Conservation (phyloP, 208 protist species). For the Trypanosoma cruzi region DNA sequence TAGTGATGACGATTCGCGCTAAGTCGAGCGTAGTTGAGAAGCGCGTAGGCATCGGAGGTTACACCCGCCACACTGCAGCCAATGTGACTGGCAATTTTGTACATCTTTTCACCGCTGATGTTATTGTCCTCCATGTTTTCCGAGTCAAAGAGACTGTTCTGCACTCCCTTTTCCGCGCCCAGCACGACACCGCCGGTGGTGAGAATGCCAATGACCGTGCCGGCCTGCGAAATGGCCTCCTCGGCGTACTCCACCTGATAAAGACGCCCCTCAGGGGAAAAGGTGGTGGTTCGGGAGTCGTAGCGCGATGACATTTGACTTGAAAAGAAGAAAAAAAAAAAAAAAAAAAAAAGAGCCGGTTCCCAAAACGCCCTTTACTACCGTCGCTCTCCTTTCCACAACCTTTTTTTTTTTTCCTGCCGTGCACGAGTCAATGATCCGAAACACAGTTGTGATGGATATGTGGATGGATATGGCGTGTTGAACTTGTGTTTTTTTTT, state of each 20-base stretch:
- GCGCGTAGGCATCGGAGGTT: slow-evolving; percentile 98
- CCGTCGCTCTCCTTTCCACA: too few species aligned
- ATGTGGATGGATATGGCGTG: slow-evolving; percentile 7
- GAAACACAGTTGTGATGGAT: too few species aligned
- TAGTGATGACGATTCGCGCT: slow-evolving; percentile 94
- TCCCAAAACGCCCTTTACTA: too few species aligned
- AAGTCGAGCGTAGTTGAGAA: slow-evolving; percentile 97
- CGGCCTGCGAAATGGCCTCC: slow-evolving; percentile 98
- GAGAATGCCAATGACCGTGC: slow-evolving; percentile 97
- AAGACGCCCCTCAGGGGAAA: slow-evolving; percentile 97
- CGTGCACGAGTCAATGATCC: background rate
- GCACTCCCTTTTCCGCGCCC: slow-evolving; percentile 97
- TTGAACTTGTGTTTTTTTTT: background rate
- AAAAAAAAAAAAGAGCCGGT: slow-evolving; percentile 13
- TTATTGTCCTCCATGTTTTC: slow-evolving; percentile 85
- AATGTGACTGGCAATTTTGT: slow-evolving; percentile 97
- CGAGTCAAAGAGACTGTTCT: slow-evolving; percentile 96
- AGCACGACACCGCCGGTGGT: slow-evolving; percentile 97
- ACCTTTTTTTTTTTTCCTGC: background rate
- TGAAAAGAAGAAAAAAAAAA: slow-evolving; percentile 15
- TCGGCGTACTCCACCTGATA: slow-evolving; percentile 99
- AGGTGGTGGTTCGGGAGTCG: slow-evolving; percentile 98
- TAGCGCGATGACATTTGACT: slow-evolving; percentile 92
- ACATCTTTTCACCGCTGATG: slow-evolving; percentile 98
- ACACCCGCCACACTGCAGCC: slow-evolving; percentile 98